Conservation (phyloP, 2,329 filamentous ascomycete species). For the Juglanconis oblonga region DNA sequence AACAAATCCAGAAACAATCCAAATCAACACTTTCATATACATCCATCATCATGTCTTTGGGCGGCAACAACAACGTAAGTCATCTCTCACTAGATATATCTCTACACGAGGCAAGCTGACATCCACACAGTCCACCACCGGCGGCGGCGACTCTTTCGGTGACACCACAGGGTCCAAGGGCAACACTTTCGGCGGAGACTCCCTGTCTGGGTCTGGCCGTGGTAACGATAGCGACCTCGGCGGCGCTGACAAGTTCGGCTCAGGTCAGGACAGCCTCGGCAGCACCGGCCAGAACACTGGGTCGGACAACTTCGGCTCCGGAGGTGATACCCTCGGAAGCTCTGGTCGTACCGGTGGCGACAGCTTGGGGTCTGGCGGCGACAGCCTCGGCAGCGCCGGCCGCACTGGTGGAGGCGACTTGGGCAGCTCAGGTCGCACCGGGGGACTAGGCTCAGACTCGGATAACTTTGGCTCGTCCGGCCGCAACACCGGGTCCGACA, state of each 20-base stretch:
- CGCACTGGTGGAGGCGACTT: slow-evolving; percentile 11
- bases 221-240: slow-evolving; percentile 21
- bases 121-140: slow-evolving; percentile 19
- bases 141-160: slow-evolving; percentile 26
- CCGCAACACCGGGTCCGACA: too few species aligned
- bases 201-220: slow-evolving; percentile 17
- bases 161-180: slow-evolving; percentile 22
- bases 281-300: slow-evolving; percentile 5
- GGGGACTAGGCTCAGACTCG: background rate
- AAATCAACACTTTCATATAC: background rate
- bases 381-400: slow-evolving; percentile 7
- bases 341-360: slow-evolving; percentile 12
- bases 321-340: slow-evolving; percentile 7
- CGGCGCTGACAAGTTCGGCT: slow-evolving; percentile 8
- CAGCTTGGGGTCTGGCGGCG: background rate
- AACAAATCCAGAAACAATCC: background rate
- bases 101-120: slow-evolving; percentile 22
- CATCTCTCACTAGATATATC: background rate
- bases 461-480: background rate
- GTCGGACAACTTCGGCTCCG: slow-evolving; percentile 6
- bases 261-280: slow-evolving; percentile 2
- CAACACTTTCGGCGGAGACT: slow-evolving; percentile 20
- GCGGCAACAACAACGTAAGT: slow-evolving; percentile 35
- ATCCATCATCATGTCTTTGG: slow-evolving; percentile 43
- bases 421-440: slow-evolving; percentile 10